Evolutionary conservation across 2,329 filamentous ascomycete species (phyloP).

Genomic region (Sporothrix variecibatus): DNA sequence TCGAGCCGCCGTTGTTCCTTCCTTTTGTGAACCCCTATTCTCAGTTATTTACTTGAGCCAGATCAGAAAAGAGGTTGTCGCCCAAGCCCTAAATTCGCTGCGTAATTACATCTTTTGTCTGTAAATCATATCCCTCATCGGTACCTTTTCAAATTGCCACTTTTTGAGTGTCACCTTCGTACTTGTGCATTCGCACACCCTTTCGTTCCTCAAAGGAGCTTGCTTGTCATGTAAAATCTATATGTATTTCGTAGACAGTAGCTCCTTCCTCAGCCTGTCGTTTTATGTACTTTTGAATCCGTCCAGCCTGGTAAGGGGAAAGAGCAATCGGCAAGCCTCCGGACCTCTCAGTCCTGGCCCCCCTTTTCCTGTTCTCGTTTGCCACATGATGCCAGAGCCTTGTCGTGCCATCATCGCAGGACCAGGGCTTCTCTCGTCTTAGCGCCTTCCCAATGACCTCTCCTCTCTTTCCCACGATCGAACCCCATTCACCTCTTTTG

Average conservation of each 20-base stretch:
- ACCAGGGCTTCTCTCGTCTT: neutral
- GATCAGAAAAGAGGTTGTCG: neutral
- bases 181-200: slow-evolving; percentile 4
- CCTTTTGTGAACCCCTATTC: neutral
- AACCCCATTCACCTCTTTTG: neutral
- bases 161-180: neutral
- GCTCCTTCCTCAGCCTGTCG: neutral
- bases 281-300: neutral
- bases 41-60: neutral
- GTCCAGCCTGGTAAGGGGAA: neutral
- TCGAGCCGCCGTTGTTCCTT: neutral
- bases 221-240: neutral
- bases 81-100: neutral
- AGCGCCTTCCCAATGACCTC: neutral
- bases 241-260: neutral
- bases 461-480: neutral
- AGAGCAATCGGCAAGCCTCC: neutral
- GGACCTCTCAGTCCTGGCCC: neutral
- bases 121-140: neutral
- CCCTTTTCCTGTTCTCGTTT: slow-evolving; percentile 7
- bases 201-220: neutral
- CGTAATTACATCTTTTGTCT: neutral
- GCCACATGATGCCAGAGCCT: slow-evolving; percentile 17
- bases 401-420: slow-evolving; percentile 14
- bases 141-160: neutral